These are phyloP conservation scores for Phaseolus lunatus DNA, from an alignment of 306 rosid species.

Conservation along the genomic window DNA sequence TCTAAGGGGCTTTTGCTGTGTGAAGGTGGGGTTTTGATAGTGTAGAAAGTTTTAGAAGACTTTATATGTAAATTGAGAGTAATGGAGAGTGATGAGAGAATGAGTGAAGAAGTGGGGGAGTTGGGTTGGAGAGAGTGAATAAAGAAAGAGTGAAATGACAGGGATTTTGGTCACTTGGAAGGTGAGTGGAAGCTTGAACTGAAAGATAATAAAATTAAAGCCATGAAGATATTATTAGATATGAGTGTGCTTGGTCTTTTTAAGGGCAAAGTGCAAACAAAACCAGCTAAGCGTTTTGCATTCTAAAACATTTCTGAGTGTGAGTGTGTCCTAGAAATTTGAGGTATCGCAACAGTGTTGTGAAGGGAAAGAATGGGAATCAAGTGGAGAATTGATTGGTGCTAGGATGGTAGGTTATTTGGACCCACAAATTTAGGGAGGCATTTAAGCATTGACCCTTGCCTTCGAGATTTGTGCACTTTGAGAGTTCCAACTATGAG, in stretches of 20 bases:
- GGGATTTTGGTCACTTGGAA: constrained; percentile 61
- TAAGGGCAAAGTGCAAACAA: constrained; percentile 56
- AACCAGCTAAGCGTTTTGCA: constrained; percentile 56
- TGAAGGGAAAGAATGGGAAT: constrained; percentile 28
- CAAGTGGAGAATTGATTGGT: neutral
- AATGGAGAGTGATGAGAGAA: constrained; percentile 10
- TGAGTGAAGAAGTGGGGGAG: neutral
- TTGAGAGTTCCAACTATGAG: constrained; percentile 24
- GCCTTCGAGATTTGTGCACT: constrained; percentile 51
- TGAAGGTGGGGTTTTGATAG: constrained; percentile 34
- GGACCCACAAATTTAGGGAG: constrained; percentile 46
- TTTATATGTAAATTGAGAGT: constrained; percentile 29
- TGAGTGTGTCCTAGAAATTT: constrained; percentile 3
- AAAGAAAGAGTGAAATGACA: constrained; percentile 38
- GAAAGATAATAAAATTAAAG: constrained; percentile 32
- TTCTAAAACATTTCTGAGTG: neutral
- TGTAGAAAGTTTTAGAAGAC: neutral
- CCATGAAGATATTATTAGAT: constrained; percentile 34
- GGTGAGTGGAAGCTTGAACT: constrained; percentile 67
- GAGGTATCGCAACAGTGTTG: constrained; percentile 53
- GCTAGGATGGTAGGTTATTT: constrained; percentile 35
- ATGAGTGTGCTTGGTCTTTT: constrained; percentile 49
- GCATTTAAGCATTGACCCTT: constrained; percentile 50
- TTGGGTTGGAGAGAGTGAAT: neutral
- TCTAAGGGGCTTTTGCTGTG: neutral